These are phyloP conservation scores for Fonsecaea monophora DNA, from an alignment of 2,329 filamentous ascomycete species.

Conservation along the genomic window DNA sequence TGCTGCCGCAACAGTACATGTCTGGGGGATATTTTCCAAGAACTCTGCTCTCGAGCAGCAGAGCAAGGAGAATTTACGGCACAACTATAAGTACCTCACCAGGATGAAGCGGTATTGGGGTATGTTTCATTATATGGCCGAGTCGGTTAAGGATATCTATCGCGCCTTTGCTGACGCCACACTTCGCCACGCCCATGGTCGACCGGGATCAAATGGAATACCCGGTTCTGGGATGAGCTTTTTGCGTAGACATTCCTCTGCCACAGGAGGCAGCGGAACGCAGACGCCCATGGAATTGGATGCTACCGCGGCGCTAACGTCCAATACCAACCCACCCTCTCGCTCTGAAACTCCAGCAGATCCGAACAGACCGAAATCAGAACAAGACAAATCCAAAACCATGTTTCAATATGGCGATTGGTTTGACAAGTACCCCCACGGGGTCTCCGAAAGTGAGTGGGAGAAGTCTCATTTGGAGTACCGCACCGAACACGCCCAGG, in stretches of 20 bases:
- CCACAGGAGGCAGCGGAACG: constrained; percentile 11
- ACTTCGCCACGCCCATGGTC: constrained; percentile 24
- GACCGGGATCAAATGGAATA: constrained; percentile 1
- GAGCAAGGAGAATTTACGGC: constrained; percentile 82
- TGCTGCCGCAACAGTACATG: constrained; percentile 90
- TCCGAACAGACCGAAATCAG: constrained; percentile 10
- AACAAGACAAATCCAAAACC: constrained; percentile 20
- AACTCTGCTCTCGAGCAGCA: constrained; percentile 75
- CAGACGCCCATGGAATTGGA: constrained; percentile 33
- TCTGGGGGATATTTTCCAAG: constrained; percentile 88
- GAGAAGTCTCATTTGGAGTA: constrained; percentile 72
- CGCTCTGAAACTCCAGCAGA: constrained; percentile 30
- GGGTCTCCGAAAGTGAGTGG: constrained; percentile 83
- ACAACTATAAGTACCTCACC: constrained; percentile 86
- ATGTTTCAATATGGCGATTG: constrained; percentile 96
- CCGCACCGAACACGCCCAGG: constrained; percentile 74
- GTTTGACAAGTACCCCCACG: constrained; percentile 94
- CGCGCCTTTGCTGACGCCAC: constrained; percentile 82
- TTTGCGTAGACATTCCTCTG: constrained; percentile 21
- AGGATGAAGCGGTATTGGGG: constrained; percentile 99
- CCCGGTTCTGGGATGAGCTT: not conserved
- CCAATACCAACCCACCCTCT: constrained; percentile 27
- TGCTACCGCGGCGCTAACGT: constrained; percentile 20
- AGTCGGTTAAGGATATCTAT: constrained; percentile 89
- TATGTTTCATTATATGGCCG: constrained; percentile 96